Evolutionary conservation across 371 early-diverging fungal genomes (phyloP).

Genomic region (Blakeslea trispora): DNA sequence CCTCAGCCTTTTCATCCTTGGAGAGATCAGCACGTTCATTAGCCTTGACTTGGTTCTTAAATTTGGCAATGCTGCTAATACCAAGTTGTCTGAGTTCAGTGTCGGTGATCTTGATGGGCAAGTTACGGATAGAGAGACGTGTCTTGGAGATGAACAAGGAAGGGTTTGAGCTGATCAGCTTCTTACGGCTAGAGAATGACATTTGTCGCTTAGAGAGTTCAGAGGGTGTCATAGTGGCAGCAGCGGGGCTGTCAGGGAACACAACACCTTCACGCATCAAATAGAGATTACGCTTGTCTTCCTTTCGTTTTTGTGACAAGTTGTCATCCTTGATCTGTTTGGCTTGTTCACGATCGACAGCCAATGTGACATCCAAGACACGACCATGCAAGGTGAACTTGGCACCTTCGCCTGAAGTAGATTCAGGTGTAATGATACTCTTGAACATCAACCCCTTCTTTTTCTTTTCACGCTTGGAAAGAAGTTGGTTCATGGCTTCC

Average conservation of each 20-base stretch:
- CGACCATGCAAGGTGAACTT: constrained; percentile 82
- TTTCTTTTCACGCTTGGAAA: constrained; percentile 54
- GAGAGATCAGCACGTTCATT: constrained; percentile 69
- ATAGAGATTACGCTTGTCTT: constrained; percentile 84
- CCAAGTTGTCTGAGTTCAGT: constrained; percentile 65
- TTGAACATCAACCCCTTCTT: constrained; percentile 59
- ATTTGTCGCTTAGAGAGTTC: constrained; percentile 80
- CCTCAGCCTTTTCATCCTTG: constrained; percentile 69
- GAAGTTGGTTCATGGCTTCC: constrained; percentile 31
- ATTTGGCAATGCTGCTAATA: constrained; percentile 66
- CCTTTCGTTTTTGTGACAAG: constrained; percentile 59
- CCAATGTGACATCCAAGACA: constrained; percentile 77
- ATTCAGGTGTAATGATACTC: constrained; percentile 71
- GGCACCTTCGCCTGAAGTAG: constrained; percentile 54
- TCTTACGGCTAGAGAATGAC: constrained; percentile 79
- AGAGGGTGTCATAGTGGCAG: constrained; percentile 63
- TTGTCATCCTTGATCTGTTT: constrained; percentile 65
- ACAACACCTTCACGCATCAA: constrained; percentile 79
- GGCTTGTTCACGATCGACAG: constrained; percentile 78
- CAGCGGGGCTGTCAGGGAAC: constrained; percentile 85
- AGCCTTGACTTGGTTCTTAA: constrained; percentile 80
- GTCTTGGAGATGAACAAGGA: constrained; percentile 87
- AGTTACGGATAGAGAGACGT: constrained; percentile 84
- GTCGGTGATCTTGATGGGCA: constrained; percentile 78
- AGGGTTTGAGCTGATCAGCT: constrained; percentile 78